Percentiles rank a stretch among this genome's conserved stretches.
phyloP scores from a whole-genome alignment of 192 early-diverging fungal genomes.

The Phycomyces blakesleeanus region DNA sequence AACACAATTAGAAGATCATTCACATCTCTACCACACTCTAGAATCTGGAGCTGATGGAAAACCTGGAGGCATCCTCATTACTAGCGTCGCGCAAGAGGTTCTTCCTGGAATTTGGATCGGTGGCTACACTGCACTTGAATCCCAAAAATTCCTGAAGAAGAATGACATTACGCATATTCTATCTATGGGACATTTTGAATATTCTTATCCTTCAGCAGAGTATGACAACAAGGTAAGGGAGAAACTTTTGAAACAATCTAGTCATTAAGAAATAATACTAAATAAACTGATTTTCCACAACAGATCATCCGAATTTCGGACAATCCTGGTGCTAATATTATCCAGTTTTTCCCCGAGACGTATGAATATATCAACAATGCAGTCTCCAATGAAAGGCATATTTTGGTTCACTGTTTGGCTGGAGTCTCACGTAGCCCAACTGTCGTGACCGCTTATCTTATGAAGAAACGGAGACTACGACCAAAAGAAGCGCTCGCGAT shows the following conservation, averaged over 20 bases:
- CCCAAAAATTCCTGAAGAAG: slow-evolving; percentile 22
- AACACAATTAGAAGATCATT: not conserved
- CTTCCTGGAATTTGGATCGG: slow-evolving; percentile 25
- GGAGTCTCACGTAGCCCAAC: slow-evolving; percentile 59
- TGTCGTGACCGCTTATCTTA: slow-evolving; percentile 57
- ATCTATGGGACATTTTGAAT: slow-evolving; percentile 34
- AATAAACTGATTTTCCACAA: not conserved
- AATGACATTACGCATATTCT: slow-evolving; percentile 30
- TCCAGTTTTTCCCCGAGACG: slow-evolving; percentile 63
- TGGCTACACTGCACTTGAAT: slow-evolving; percentile 28
- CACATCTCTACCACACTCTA: slow-evolving; percentile 24
- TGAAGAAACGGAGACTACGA: slow-evolving; percentile 25
- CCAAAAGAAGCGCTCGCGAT: slow-evolving; percentile 29
- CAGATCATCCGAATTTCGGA: slow-evolving; percentile 29
- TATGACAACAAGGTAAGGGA: slow-evolving; percentile 26
- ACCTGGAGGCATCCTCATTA: slow-evolving; percentile 33
- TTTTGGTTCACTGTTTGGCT: slow-evolving; percentile 71
- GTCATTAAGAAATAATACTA: not conserved
- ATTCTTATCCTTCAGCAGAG: slow-evolving; percentile 12
- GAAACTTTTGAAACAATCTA: not conserved
- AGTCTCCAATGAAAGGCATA: slow-evolving; percentile 41
- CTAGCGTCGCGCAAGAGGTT: slow-evolving; percentile 30
- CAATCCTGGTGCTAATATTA: slow-evolving; percentile 56
- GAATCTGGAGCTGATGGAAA: slow-evolving; percentile 23
- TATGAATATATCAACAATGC: slow-evolving; percentile 52